Evolutionary conservation across 768 basidiomycete genomes (phyloP).

Genomic region (Serendipita sp.): DNA sequence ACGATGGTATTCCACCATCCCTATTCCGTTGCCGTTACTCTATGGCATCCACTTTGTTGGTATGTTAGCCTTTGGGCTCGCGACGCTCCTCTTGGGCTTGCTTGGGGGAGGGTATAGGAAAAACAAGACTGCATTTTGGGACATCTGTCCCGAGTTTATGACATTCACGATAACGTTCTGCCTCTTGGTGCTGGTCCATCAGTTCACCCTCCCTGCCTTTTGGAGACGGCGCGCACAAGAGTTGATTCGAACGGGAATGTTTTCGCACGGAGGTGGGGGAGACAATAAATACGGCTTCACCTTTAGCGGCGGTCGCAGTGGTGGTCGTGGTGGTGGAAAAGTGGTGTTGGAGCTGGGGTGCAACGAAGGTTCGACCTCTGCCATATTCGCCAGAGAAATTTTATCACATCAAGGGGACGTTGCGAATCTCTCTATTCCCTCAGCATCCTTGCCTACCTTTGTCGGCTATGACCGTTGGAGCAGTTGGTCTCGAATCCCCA

Average conservation of each 20-base stretch:
- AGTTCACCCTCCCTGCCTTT: neutral
- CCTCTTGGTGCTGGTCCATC: neutral
- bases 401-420: neutral
- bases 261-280: neutral
- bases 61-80: neutral
- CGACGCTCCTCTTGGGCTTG: neutral
- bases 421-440: neutral
- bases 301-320: too few species aligned
- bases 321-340: neutral
- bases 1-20: neutral
- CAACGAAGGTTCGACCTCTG: neutral
- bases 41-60: neutral
- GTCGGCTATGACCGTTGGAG: slow-evolving; percentile 2
- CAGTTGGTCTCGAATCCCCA: neutral
- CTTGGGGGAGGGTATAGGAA: neutral
- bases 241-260: neutral
- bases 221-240: neutral
- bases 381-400: neutral
- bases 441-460: neutral
- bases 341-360: neutral
- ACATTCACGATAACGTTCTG: neutral
- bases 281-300: neutral
- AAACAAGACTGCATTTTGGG: neutral
- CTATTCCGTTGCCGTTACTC: neutral
- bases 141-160: neutral